Base-by-base conservation (phyloP, 2,329 filamentous ascomycete genomes). In the Aschersonia sp. region DNA sequence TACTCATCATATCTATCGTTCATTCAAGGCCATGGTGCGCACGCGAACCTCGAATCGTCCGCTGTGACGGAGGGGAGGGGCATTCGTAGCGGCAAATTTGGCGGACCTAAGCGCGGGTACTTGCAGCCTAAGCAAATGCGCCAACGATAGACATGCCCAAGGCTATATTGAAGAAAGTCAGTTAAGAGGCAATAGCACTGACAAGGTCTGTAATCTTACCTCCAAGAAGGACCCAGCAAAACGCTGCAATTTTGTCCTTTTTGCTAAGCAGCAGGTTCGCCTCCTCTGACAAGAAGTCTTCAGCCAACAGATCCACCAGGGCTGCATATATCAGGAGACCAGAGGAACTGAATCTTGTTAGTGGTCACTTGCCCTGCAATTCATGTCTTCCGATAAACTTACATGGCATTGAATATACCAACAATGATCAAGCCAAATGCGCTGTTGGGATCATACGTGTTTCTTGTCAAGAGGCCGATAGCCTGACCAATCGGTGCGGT, bases 401-500 rank as follows among this genome's bases (percentile, higher is more conserved):
- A 76, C 68, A 83, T 81, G 30, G 79, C 76, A 55, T 83, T 83
- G 62, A 81, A 82, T 1, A 78, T 60, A 43, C 79, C 79, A 9
- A 82, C 78, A 45, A 82, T 72, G 50, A 83, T 78, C 31, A 83
- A 59, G 33, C 78, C 79, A 49, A 81, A 76, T 7, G 77, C 77
- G 48, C 76, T 79, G 50, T 78, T 71, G 0, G 78, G 78, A 49
- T 82, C 78, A 52, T 82, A 83, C 4, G 68, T 67, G 55, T 71
- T 72, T 47, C 74, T 68, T 1, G 75, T 73, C 5, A 68, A 52
- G 8, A 83, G 67, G 30, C 79, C 79, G 50, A 82, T 80, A 7
- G 78, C 77, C 56, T 83, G 78, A 1, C 79, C 79, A 43, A 82
- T 75, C 4, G 79, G 79, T 0, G 76, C 76, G 0, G 79, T 83